phyloP scores from a whole-genome alignment of 345 rosid genomes.

The Corymbia maculata region DNA sequence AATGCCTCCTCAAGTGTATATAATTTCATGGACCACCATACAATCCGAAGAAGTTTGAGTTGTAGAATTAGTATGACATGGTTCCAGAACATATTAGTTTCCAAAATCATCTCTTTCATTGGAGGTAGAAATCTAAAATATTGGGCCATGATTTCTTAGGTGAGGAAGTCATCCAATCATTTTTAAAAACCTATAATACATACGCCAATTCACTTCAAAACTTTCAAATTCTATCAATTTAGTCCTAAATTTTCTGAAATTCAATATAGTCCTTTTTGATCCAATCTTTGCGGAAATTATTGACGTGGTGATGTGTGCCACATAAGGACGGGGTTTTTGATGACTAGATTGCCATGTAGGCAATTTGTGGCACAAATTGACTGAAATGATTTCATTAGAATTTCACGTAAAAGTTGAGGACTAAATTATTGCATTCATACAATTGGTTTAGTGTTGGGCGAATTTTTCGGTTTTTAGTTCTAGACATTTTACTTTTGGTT shows the following conservation, averaged over 20 bases:
- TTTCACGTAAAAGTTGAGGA: neutral
- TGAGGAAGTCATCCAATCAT: neutral
- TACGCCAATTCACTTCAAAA: neutral
- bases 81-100: neutral
- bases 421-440: neutral
- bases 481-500: neutral
- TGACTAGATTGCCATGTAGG: neutral
- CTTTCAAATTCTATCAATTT: neutral
- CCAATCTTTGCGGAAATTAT: too few relatives aligned
- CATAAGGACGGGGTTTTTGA: neutral
- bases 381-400: neutral
- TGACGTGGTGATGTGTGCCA: neutral
- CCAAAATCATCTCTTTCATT: neutral
- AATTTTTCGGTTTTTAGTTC: neutral
- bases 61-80: neutral
- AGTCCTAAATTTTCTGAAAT: neutral
- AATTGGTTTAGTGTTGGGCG: neutral
- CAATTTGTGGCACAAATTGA: rapidly evolving
- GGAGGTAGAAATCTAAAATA: neutral
- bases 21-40: neutral
- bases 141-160: neutral
- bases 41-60: neutral
- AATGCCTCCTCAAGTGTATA: neutral
- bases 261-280: neutral
- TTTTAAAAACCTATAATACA: neutral